phyloP scores from a whole-genome alignment of 257 asterid genomes.

The Ballota nigra region DNA sequence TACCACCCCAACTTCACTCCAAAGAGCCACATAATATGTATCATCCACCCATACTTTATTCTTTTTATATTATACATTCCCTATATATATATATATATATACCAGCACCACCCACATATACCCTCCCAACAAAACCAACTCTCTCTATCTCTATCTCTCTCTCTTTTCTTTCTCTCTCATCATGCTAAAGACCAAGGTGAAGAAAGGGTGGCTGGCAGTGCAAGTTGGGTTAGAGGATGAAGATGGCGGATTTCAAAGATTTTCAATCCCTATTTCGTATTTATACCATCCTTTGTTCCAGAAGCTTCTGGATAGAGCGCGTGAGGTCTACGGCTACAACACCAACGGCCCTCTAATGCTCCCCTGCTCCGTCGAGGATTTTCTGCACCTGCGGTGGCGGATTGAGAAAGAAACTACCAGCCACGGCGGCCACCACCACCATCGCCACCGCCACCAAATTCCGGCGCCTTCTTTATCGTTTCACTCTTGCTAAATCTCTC shows the following conservation, averaged over 20 bases:
- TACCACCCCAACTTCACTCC: constrained; percentile 7
- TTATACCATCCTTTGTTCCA: constrained; percentile 39
- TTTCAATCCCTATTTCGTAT: constrained; percentile 38
- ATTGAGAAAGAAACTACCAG: constrained; percentile 29
- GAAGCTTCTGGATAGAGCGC: constrained; percentile 39
- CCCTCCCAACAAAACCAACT: neutral
- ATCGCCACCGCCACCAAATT: constrained; percentile 24
- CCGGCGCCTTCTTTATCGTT: constrained; percentile 34
- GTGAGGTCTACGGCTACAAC: constrained; percentile 41
- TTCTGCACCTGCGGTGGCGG: constrained; percentile 38
- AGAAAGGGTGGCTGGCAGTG: constrained; percentile 52
- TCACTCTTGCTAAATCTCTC: constrained; percentile 29
- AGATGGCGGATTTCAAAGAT: constrained; percentile 32
- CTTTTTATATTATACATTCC: constrained; percentile 20
- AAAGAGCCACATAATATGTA: constrained; percentile 6
- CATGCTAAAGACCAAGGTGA: constrained; percentile 38
- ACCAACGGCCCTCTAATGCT: constrained; percentile 35
- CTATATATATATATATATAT: constrained; percentile 12
- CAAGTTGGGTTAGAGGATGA: constrained; percentile 44
- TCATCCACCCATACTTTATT: no score
- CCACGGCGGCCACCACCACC: constrained; percentile 24
- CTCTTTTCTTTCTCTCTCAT: neutral
- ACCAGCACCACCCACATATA: constrained; percentile 12
- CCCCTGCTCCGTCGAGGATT: constrained; percentile 51
- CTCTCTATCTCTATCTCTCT: neutral